These are phyloP conservation scores for Cercospora janseana DNA, from an alignment of 2,329 filamentous ascomycete species.

Conservation along the genomic window DNA sequence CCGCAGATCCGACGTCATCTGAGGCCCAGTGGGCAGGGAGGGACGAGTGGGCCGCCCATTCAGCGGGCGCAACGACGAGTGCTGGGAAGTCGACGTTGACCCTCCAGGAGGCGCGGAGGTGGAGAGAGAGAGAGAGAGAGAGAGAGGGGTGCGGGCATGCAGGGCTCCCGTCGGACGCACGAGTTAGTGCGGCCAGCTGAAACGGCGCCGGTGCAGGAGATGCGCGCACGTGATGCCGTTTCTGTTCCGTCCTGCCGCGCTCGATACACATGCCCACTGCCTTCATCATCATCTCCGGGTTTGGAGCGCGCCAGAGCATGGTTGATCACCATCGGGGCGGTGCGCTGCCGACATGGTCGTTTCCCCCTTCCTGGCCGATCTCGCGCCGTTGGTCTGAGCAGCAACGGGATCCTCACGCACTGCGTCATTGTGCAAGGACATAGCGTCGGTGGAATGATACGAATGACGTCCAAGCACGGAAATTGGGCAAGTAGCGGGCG, in stretches of 20 bases:
- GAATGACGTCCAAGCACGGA: background rate
- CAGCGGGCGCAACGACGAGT: background rate
- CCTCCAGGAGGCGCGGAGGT: background rate
- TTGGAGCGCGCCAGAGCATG: no score
- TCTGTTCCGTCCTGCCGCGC: no score
- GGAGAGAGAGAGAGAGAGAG: no score
- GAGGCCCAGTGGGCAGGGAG: background rate
- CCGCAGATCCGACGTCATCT: constrained; percentile 3
- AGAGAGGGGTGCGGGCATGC: no score
- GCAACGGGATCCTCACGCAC: no score
- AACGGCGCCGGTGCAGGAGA: background rate
- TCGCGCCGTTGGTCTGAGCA: background rate
- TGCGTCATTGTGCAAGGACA: background rate
- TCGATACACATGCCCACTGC: no score
- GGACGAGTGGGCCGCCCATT: background rate
- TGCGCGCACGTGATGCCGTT: background rate
- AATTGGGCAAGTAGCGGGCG: no score
- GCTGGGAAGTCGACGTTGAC: no score
- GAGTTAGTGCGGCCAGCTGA: no score
- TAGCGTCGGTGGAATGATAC: background rate
- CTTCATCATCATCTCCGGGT: no score
- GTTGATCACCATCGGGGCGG: no score
- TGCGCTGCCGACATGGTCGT: no score
- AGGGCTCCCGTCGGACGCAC: background rate
- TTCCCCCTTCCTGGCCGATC: background rate